Evolutionary conservation across 2,329 filamentous ascomycete genomes (phyloP), one percentile per base, ranked within the genome.

Genomic region (Exophiala spinifera): DNA sequence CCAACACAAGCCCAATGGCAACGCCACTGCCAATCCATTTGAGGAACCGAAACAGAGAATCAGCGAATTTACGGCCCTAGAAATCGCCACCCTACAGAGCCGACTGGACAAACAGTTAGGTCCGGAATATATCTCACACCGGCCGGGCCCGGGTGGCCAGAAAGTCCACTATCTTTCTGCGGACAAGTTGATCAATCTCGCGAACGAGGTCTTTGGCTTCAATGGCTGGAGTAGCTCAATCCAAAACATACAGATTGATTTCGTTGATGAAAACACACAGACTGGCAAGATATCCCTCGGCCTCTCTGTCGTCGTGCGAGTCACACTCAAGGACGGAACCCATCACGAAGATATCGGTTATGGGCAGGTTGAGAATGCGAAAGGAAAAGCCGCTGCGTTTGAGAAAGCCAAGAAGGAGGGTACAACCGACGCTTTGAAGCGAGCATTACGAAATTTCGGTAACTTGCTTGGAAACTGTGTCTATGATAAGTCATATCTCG

Each of bases 321-420:
- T 99, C 31, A 96, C 91, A 1, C 74, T 99, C 50, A 87, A 86
- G 59, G 92, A 97, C 72, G 94, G 94, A 44, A 94, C 92, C n/a
- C 97, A 85, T 68, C 94, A 97, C 69, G 94, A 99, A 80, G 94
- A 99, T 68, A 87, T 97, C 59, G 94, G 94, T 23, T 99, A 99
- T 67, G 94, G 94, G 6, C 89, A 94, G 63, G 95, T 95, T 64
- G 92, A 97, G 71, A 99, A 99, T 67, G 90, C 87, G 70, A 95
- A 92, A 72, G 88, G 89, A 52, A 99, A 99, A 74, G 92, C 91
- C 2, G 87, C 89, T 48, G 94, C 92, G 0, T 99, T 97, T 66
- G 94, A 99, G 70, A 99, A 99, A 73, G 91, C 94, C 1, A 99
- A 97, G 76, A 99, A 99, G 70, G 91, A 97, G 75, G 95, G 90